Conservation (phyloP, 2,329 filamentous ascomycete genomes). For the Ascochyta fabae region DNA sequence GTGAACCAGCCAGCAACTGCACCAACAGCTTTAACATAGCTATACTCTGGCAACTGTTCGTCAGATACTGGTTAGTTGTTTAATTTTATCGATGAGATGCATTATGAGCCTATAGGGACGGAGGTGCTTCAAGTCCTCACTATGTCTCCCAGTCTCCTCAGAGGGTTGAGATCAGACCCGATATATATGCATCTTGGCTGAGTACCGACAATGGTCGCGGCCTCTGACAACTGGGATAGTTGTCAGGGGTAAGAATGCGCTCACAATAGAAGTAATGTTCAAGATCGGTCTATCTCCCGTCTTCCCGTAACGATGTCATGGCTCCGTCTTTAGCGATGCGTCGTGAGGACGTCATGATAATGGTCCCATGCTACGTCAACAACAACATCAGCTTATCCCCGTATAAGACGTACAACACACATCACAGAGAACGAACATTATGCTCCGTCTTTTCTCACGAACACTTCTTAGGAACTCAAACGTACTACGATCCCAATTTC, state of each 20-base stretch:
- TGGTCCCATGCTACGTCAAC: conserved; percentile 26
- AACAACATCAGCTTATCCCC: conserved; percentile 19
- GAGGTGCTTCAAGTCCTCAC: neutral
- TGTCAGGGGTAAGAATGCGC: neutral
- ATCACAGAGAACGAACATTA: conserved; percentile 9
- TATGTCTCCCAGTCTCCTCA: neutral
- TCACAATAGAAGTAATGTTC: neutral
- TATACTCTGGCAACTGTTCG: neutral
- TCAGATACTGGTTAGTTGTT: neutral
- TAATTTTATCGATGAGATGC: neutral
- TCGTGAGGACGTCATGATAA: conserved; percentile 41
- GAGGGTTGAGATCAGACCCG: neutral
- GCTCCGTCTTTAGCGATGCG: conserved; percentile 16
- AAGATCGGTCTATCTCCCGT: conserved; percentile 3
- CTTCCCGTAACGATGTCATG: conserved; percentile 11
- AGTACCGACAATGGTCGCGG: neutral
- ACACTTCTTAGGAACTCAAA: conserved; percentile 15
- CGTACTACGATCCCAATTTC: conserved; percentile 15
- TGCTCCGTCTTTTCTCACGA: conserved; percentile 42
- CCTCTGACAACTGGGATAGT: neutral
- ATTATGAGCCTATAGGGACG: neutral
- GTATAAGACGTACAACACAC: conserved; percentile 17
- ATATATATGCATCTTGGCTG: neutral
- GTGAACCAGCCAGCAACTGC: too few species aligned
- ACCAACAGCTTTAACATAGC: too few species aligned